These are phyloP conservation scores for Setomelanomma holmii DNA, from an alignment of 2,329 filamentous ascomycete genomes.

Conservation along the genomic window DNA sequence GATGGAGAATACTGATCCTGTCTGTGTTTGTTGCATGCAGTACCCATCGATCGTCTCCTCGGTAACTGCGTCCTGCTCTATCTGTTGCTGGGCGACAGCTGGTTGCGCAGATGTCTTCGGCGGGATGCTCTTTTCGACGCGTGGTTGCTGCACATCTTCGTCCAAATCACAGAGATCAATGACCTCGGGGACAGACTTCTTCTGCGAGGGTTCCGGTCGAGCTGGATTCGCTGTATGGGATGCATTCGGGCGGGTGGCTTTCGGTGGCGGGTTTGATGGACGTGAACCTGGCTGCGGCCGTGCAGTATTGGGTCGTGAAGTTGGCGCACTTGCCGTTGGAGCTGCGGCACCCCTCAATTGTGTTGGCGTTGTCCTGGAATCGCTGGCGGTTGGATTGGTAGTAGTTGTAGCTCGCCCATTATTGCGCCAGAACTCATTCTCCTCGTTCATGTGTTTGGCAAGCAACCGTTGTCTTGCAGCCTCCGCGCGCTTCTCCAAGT, in stretches of 20 bases:
- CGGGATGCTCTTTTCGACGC: background rate
- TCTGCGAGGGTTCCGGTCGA: background rate
- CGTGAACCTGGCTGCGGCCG: too few relatives aligned
- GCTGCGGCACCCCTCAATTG: too few relatives aligned
- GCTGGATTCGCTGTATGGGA: background rate
- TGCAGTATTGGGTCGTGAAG: too few relatives aligned
- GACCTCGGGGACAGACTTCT: background rate
- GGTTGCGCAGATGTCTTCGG: background rate
- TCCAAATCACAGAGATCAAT: constrained; percentile 18
- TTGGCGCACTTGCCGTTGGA: too few relatives aligned
- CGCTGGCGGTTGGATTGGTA: background rate
- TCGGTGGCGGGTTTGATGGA: too few relatives aligned
- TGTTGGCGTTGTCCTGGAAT: too few relatives aligned
- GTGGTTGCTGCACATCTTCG: constrained; percentile 5
- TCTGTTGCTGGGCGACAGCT: background rate
- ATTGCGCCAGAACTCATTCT: constrained; percentile 13
- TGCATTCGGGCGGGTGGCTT: too few relatives aligned
- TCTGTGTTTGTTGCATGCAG: background rate
- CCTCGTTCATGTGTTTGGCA: constrained; percentile 11
- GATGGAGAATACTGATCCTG: background rate
- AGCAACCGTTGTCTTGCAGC: background rate
- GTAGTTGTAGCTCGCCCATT: background rate
- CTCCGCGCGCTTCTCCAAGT: constrained; percentile 2
- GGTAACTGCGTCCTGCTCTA: too few relatives aligned
- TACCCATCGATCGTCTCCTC: background rate